Evolutionary conservation across 2,329 filamentous ascomycete genomes (phyloP), one percentile per base, ranked within the genome.

Genomic region (Sclerotinia spermophila): DNA sequence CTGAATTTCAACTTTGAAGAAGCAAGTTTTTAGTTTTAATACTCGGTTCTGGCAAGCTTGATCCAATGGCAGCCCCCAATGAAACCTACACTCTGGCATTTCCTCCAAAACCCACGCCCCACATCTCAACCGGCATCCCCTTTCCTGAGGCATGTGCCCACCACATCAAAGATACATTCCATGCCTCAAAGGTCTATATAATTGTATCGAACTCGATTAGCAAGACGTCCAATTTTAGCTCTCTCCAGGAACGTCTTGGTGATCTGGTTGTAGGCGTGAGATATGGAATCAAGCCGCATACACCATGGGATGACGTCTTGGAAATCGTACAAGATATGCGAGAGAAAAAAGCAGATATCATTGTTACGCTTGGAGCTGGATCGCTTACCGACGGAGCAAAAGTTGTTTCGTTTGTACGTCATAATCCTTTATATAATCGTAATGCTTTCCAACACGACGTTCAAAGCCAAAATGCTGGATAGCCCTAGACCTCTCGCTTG

Each of bases 41-140:
- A 6, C 17, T 40, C 17, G 15, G 4, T 5, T 7, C 15, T 40
- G 53, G 19, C 3, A 53, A 65, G 17, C 38, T 40, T 19, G 27
- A 40, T 10, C 24, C 27, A 40, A 65, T 65, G 62, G 45, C 45
- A 27, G 62, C 62, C 21, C 44, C 44, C 33, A 61, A 42, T 27
- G 62, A 65, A 38, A 72, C 68, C 40, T 81, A 93, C 92, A 86
- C 93, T 93, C 80, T 89, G 6, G 71, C 71, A 40, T 72, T 72
- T 66, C 64, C 71, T 40, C 58, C 61, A 35, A 64, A 71, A 53
- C 24, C 64, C 35, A 71, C 68, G 42, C 72, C 70, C 35, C 38
- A 65, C 55, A 68, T 73, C 42, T 73, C 72, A 5, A 66, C 71
- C 30, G 70, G 71, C 38, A 59, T 72, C 33, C 65, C 72, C 13